A percentile compares a stretch with the other conserved stretches of the same genome.
These are phyloP conservation scores for Tympanopsis confertula DNA, from an alignment of 2,329 filamentous ascomycete species.

Conservation along the genomic window DNA sequence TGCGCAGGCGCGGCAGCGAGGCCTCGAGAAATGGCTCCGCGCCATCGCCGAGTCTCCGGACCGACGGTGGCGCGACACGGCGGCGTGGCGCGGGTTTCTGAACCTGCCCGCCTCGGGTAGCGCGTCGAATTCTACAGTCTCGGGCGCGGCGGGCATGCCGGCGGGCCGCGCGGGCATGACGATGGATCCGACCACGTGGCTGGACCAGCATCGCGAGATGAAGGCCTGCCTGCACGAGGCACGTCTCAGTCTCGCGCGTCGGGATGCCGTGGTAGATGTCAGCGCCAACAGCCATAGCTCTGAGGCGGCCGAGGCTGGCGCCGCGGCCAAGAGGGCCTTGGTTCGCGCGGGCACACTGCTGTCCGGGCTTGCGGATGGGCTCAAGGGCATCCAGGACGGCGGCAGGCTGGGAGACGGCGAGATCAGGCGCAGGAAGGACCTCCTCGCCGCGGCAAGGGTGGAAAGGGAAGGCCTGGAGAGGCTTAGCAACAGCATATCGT, in stretches of 20 bases:
- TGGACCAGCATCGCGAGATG: slow-evolving; percentile 65
- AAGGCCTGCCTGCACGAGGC: slow-evolving; percentile 61
- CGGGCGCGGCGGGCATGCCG: slow-evolving; percentile 18
- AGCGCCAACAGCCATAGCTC: slow-evolving; percentile 26
- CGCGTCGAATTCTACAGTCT: slow-evolving; percentile 15
- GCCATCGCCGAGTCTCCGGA: slow-evolving; percentile 65
- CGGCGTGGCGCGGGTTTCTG: slow-evolving; percentile 62
- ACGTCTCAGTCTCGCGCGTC: slow-evolving; percentile 49
- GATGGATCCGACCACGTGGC: slow-evolving; percentile 57
- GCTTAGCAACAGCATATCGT: slow-evolving; percentile 45
- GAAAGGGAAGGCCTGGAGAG: slow-evolving; percentile 69
- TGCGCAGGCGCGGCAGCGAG: slow-evolving; percentile 57
- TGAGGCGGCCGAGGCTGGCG: slow-evolving; percentile 47
- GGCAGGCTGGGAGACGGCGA: slow-evolving; percentile 61
- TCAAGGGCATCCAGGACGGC: slow-evolving; percentile 42
- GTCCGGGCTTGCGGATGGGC: slow-evolving; percentile 50
- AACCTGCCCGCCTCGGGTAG: slow-evolving; percentile 47
- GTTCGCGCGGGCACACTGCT: slow-evolving; percentile 58
- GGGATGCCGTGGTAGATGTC: slow-evolving; percentile 45
- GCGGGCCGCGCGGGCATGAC: slow-evolving; percentile 28
- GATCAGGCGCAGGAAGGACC: slow-evolving; percentile 57
- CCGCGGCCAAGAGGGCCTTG: slow-evolving; percentile 64
- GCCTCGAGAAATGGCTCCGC: slow-evolving; percentile 60
- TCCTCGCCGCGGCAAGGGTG: slow-evolving; percentile 57
- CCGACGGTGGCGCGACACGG: slow-evolving; percentile 62